Conservation (phyloP, 305 asterid species). For the Euphrasia arctica region DNA sequence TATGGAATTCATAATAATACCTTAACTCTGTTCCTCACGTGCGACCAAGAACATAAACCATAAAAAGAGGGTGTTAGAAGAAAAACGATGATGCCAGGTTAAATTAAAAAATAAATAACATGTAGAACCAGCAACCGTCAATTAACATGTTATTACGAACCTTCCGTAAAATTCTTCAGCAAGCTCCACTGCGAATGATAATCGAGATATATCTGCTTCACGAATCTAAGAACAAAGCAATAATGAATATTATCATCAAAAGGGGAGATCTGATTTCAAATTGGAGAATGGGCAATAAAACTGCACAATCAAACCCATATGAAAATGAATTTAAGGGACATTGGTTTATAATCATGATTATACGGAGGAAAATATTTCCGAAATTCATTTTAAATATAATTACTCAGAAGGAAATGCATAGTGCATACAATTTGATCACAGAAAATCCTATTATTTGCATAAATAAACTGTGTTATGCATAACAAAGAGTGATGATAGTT, state of each 20-base stretch:
- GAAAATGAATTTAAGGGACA: constrained; percentile 7
- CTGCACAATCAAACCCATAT: constrained; percentile 2
- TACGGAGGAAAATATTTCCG: not conserved
- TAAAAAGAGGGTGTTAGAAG: constrained; percentile 33
- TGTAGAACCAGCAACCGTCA: constrained; percentile 18
- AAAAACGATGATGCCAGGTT: constrained; percentile 18
- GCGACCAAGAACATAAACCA: constrained; percentile 26
- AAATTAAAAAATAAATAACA: constrained; percentile 19
- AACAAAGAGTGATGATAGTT: constrained; percentile 19
- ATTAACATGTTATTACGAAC: constrained; percentile 38
- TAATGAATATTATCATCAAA: constrained; percentile 22
- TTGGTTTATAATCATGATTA: not conserved
- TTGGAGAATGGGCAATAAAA: not conserved
- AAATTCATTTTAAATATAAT: too few species aligned
- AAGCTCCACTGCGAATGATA: constrained; percentile 97
- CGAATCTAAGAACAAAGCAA: constrained; percentile 62
- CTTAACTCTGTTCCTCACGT: constrained; percentile 71
- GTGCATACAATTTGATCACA: not conserved
- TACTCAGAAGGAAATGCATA: not conserved
- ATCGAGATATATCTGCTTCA: constrained; percentile 96
- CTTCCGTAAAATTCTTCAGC: constrained; percentile 99
- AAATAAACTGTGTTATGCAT: not conserved
- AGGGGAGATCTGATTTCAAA: not conserved
- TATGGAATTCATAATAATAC: constrained; percentile 37
- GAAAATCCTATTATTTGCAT: constrained; percentile 12